Evolutionary conservation across 2,329 filamentous ascomycete species (phyloP).

Genomic region (Penicillium thymicola): DNA sequence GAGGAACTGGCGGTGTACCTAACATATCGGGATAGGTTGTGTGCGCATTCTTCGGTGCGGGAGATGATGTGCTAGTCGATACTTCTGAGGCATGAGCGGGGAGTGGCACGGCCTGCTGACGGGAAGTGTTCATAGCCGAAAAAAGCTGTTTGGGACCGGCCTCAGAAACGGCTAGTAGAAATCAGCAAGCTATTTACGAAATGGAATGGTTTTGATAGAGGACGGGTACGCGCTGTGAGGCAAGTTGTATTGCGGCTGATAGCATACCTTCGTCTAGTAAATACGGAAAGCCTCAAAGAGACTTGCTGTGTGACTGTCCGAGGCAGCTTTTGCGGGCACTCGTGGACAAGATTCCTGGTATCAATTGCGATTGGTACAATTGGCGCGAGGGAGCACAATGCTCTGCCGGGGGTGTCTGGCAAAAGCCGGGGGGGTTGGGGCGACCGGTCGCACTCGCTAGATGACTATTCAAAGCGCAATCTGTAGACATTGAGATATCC

Average conservation of each 20-base stretch:
- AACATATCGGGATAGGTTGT: slow-evolving; percentile 49
- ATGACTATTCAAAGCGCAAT: slow-evolving; percentile 20
- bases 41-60: slow-evolving; percentile 32
- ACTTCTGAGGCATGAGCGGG: slow-evolving; percentile 43
- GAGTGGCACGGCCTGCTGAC: slow-evolving; percentile 42
- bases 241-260: slow-evolving; percentile 62
- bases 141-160: slow-evolving; percentile 32
- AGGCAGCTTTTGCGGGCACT: slow-evolving; percentile 24
- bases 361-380: slow-evolving; percentile 26
- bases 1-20: slow-evolving; percentile 65
- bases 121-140: slow-evolving; percentile 46
- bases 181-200: slow-evolving; percentile 35
- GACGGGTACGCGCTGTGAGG: slow-evolving; percentile 52
- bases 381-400: slow-evolving; percentile 22
- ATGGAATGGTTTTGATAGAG: slow-evolving; percentile 26
- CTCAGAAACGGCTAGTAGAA: slow-evolving; percentile 30
- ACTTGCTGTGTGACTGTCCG: slow-evolving; percentile 21
- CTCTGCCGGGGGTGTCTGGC: slow-evolving; percentile 24
- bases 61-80: slow-evolving; percentile 31
- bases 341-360: slow-evolving; percentile 14
- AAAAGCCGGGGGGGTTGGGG: slow-evolving; percentile 16
- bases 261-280: slow-evolving; percentile 52
- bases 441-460: slow-evolving; percentile 26
- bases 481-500: slow-evolving; percentile 14
- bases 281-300: slow-evolving; percentile 20